Evolutionary conservation across 768 basidiomycete genomes (phyloP), one percentile per base, ranked within the genome.

Genomic region (Boletus vinaceobasis): DNA sequence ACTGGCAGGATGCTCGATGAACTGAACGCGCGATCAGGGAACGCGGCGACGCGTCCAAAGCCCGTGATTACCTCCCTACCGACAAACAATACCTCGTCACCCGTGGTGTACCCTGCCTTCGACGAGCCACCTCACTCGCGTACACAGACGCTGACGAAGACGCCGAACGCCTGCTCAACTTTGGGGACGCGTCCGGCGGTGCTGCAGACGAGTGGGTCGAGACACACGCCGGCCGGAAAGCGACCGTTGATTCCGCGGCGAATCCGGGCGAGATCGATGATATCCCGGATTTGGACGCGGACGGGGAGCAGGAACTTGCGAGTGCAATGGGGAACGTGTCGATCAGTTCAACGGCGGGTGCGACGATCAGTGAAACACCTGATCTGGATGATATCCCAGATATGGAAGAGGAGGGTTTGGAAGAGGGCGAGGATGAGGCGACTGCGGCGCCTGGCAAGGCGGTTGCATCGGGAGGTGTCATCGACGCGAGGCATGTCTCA

Each of bases 1-100:
- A 43, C 9, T 29, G 36, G 40, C 14, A 37, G 35, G 40, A 21
- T 35, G 1, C 1, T 44, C 9, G 29, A 48, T 45, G 23, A n/a
- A 43, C 56, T 39, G 52, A 59, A 40, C 32, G 23, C 29, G 33
- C 45, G 19, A 35, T 52, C 63, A 98, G 94, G 94, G 93, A 98
- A 74, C 88, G 87, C 60, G 97, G 96, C 43, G 94, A 98, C 63
- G 71, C 87, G 51, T 81, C 85, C 44, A 93, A 90, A 75, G 76
- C 81, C 39, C 82, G 94, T 54, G 96, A 98, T 63, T 98, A 91
- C 74, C 81, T 99, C n/a, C 97, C 96, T 0, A 66, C 78, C 1
- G 93, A 95, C 72, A 98, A 97, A 77, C 97, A 99, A 71, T 99
- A 97, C 72, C 86, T 99, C 42, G 83, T 98, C 62, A 94, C 91